Evolutionary conservation across 2,329 filamentous ascomycete species (phyloP).

Genomic region (Aspergillus clavatus): DNA sequence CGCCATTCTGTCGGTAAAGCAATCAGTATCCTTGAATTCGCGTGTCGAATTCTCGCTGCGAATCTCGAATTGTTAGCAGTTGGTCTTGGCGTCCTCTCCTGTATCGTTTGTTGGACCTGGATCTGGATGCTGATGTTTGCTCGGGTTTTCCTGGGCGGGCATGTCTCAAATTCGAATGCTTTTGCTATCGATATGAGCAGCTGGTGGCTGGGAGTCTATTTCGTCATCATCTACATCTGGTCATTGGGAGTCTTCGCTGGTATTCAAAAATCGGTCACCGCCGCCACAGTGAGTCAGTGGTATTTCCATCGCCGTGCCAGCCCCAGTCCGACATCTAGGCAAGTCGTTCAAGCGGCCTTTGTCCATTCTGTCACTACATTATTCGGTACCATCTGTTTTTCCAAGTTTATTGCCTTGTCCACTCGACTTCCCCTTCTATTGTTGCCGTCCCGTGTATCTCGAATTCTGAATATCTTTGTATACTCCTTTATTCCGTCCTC

Average conservation of each 20-base stretch:
- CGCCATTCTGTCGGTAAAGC: conserved; percentile 77
- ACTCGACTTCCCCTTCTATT: conserved; percentile 81
- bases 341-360: conserved; percentile 78
- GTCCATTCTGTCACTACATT: conserved; percentile 77
- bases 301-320: conserved; percentile 90
- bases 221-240: conserved; percentile 94
- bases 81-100: conserved; percentile 70
- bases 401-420: conserved; percentile 72
- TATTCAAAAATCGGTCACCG: conserved; percentile 84
- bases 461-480: conserved; percentile 63
- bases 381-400: conserved; percentile 87
- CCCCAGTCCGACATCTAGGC: conserved; percentile 69
- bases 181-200: conserved; percentile 84
- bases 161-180: conserved; percentile 57
- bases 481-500: conserved; percentile 81
- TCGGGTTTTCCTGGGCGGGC: conserved; percentile 87
- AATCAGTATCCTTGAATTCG: conserved; percentile 86
- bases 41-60: conserved; percentile 77
- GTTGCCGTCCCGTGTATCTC: conserved; percentile 70
- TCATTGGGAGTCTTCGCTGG: conserved; percentile 81
- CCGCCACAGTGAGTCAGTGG: conserved; percentile 95
- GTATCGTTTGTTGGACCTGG: conserved; percentile 89
- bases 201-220: conserved; percentile 93
- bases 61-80: conserved; percentile 78
- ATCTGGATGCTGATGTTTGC: conserved; percentile 96